These are phyloP conservation scores for Brettanomyces naardenensis DNA, from an alignment of 805 yeast species.

Conservation along the genomic window DNA sequence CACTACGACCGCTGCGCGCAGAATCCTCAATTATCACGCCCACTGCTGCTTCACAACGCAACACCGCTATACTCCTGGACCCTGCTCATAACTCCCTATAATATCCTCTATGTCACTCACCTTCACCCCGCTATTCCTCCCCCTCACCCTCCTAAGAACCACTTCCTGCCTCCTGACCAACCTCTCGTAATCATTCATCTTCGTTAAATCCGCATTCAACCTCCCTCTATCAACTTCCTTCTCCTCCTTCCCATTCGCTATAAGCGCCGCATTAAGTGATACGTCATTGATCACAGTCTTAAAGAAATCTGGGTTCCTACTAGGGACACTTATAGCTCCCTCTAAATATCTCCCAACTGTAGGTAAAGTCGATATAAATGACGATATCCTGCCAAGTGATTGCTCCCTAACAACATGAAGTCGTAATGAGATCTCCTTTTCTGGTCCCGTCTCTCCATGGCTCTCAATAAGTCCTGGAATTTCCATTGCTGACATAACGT, in stretches of 20 bases:
- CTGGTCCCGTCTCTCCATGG: not conserved
- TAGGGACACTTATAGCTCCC: not conserved
- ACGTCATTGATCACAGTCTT: slow-evolving; percentile 28
- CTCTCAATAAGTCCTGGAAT: slow-evolving; percentile 1
- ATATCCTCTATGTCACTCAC: not conserved
- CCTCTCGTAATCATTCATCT: slow-evolving; percentile 2
- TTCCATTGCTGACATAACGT: slow-evolving; percentile 1
- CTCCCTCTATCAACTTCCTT: not conserved
- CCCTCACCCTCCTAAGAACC: too few relatives aligned
- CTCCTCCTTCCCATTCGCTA: slow-evolving; percentile 24
- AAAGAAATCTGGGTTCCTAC: slow-evolving; percentile 14
- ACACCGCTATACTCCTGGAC: too few relatives aligned
- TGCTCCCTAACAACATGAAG: slow-evolving; percentile 1
- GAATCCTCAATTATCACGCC: too few relatives aligned
- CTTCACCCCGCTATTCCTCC: not conserved
- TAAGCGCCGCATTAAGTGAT: slow-evolving; percentile 31
- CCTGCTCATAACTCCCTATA: slow-evolving; percentile 1
- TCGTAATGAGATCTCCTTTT: not conserved
- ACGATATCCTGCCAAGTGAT: not conserved
- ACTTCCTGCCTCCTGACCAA: too few relatives aligned
- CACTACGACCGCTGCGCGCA: too few relatives aligned
- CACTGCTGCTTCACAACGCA: too few relatives aligned
- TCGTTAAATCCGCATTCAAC: slow-evolving; percentile 2
- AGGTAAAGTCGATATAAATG: not conserved
- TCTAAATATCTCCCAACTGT: not conserved